A percentile compares a stretch with the other conserved stretches of the same genome.
phyloP scores from a whole-genome alignment of 2,329 filamentous ascomycete species.

The Pyricularia sp. region DNA sequence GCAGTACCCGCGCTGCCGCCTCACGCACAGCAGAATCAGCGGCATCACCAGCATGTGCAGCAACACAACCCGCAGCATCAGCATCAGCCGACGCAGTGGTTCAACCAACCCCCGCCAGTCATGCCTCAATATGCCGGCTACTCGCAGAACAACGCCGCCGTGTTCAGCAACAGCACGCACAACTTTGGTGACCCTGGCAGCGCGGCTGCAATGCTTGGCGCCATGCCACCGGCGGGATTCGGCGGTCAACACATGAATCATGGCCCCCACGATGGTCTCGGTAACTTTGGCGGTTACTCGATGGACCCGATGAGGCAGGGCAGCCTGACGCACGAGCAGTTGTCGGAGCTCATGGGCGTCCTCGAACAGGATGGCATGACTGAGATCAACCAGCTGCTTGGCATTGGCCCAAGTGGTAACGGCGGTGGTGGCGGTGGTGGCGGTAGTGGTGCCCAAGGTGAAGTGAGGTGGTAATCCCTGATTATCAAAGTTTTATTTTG shows the following conservation, averaged over 20 bases:
- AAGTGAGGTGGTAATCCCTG: constrained; percentile 2
- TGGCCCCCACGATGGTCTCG: constrained; percentile 4
- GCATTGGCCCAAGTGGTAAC: constrained; percentile 20
- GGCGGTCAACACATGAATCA: constrained; percentile 8
- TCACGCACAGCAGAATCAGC: constrained; percentile 17
- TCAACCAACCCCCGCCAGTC: constrained; percentile 36
- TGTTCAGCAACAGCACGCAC: constrained; percentile 15
- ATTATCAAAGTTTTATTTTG: background rate
- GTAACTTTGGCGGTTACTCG: constrained; percentile 11
- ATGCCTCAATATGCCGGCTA: constrained; percentile 38
- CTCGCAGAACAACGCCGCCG: constrained; percentile 26
- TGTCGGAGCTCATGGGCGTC: constrained; percentile 68
- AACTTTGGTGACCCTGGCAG: constrained; percentile 9
- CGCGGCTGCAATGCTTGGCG: constrained; percentile 1
- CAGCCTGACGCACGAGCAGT: constrained; percentile 66
- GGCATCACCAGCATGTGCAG: constrained; percentile 11
- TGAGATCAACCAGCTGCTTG: constrained; percentile 49
- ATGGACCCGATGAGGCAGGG: constrained; percentile 42
- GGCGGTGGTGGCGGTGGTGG: constrained; percentile 8
- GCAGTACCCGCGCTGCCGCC: constrained; percentile 23
- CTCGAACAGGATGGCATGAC: constrained; percentile 56
- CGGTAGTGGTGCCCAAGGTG: background rate
- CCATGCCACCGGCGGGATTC: constrained; percentile 7
- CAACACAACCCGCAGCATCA: constrained; percentile 14
- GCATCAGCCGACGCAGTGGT: constrained; percentile 34